A percentile compares a stretch with the other conserved stretches of the same genome.
Conservation (phyloP, 2,329 filamentous ascomycete genomes). For the Penicillium verrucosum region DNA sequence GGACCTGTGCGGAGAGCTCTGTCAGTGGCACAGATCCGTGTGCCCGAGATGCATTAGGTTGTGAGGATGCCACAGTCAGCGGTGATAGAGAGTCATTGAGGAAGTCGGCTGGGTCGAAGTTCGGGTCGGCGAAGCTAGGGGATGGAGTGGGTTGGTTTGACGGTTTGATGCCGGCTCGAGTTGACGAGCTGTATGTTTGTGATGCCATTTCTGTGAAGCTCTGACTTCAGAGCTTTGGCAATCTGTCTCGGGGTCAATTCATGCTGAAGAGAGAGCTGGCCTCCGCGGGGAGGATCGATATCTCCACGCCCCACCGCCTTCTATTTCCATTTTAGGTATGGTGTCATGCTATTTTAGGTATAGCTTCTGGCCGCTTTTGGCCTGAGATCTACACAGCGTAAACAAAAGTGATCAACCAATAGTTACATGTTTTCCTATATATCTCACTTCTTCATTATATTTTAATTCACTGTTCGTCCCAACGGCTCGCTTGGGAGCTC, state of each 20-base stretch:
- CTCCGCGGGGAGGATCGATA: conserved; percentile 10
- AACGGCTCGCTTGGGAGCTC: neutral
- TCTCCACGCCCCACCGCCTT: conserved; percentile 9
- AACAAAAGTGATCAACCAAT: neutral
- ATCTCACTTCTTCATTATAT: neutral
- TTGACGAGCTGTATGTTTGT: conserved; percentile 25
- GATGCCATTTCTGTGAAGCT: conserved; percentile 12
- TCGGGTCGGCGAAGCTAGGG: conserved; percentile 72
- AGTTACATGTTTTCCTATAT: neutral
- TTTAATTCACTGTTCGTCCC: neutral
- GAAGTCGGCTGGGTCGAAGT: conserved; percentile 81
- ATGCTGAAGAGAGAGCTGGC: neutral
- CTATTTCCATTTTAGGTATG: neutral
- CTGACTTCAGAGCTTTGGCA: neutral
- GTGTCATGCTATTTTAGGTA: neutral
- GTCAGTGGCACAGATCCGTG: conserved; percentile 59
- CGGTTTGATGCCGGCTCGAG: conserved; percentile 17
- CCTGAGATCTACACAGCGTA: neutral
- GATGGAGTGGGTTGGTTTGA: conserved; percentile 33
- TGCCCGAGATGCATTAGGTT: conserved; percentile 39
- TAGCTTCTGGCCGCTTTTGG: neutral
- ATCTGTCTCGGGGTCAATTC: neutral
- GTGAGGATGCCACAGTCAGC: conserved; percentile 52
- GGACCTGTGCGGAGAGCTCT: conserved; percentile 77
- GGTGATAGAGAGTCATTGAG: conserved; percentile 76